Conservation (phyloP, 371 early-diverging fungal genomes). For the Rhizopus microsporus region DNA sequence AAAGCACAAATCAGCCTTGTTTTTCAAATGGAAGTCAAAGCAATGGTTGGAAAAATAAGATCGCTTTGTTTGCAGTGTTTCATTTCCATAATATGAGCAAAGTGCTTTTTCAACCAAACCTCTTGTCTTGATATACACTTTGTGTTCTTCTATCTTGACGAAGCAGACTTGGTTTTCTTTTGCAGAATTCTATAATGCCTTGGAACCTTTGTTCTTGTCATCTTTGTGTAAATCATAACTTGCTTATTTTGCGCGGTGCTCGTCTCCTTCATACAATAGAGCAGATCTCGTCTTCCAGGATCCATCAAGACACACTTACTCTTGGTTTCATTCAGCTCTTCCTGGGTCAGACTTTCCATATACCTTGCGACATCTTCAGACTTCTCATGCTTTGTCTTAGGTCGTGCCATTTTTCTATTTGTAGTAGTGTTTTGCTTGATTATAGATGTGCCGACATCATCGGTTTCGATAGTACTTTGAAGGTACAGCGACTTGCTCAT, state of each 20-base stretch:
- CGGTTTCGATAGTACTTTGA: conserved; percentile 7
- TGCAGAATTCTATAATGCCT: conserved; percentile 3
- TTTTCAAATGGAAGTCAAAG: background rate
- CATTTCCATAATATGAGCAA: conserved; percentile 3
- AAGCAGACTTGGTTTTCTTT: background rate
- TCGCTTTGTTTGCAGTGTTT: background rate
- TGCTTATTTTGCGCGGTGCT: background rate
- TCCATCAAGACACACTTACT: conserved; percentile 5
- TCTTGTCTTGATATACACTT: conserved; percentile 1
- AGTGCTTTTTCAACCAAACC: background rate
- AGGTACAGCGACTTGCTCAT: background rate
- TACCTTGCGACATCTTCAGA: background rate
- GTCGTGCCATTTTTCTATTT: background rate
- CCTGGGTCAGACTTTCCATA: conserved; percentile 1
- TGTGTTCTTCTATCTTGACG: background rate
- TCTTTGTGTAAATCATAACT: background rate
- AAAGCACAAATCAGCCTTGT: background rate
- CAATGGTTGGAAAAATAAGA: background rate
- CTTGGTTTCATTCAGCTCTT: background rate
- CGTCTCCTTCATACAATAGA: conserved; percentile 5
- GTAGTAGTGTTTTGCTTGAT: conserved; percentile 2
- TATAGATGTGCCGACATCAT: conserved; percentile 10
- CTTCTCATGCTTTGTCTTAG: background rate
- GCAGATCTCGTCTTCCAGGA: conserved; percentile 3
- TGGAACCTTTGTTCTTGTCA: background rate